These are phyloP conservation scores for Aspergillus cavernicola DNA, from an alignment of 495 filamentous ascomycete species.

Conservation along the genomic window DNA sequence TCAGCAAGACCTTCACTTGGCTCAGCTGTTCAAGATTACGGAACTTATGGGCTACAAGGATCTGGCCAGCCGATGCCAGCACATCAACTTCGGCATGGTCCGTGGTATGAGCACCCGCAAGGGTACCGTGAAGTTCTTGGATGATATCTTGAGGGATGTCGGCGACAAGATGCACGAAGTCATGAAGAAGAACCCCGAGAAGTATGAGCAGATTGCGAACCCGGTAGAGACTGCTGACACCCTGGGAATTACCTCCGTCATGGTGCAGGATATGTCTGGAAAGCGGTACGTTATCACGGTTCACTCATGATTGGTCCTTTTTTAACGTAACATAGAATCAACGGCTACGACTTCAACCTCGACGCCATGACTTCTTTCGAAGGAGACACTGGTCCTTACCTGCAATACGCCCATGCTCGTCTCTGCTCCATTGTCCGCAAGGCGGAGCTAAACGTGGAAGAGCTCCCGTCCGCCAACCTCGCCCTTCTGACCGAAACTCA, in stretches of 20 bases:
- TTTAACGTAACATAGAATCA: conserved; percentile 44
- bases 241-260: conserved; percentile 64
- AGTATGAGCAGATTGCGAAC: conserved; percentile 62
- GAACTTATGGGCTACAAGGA: conserved; percentile 65
- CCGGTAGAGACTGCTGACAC: conserved; percentile 51
- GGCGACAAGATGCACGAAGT: conserved; percentile 70
- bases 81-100: conserved; percentile 73
- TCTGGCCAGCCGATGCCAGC: conserved; percentile 57
- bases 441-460: conserved; percentile 38
- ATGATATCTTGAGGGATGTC: conserved; percentile 62
- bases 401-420: conserved; percentile 67
- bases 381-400: conserved; percentile 66
- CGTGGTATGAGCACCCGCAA: conserved; percentile 66
- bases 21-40: conserved; percentile 67
- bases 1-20: conserved; percentile 70
- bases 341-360: conserved; percentile 66
- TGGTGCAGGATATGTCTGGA: conserved; percentile 69
- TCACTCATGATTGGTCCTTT: not conserved
- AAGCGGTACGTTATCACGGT: conserved; percentile 50
- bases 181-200: conserved; percentile 60
- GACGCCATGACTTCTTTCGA: conserved; percentile 68
- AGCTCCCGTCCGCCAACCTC: conserved; percentile 51
- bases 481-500: conserved; percentile 54
- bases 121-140: conserved; percentile 67
- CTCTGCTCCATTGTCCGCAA: conserved; percentile 61